Evolutionary conservation across 768 basidiomycete genomes (phyloP), one percentile per base, ranked within the genome.

Genomic region (Mycena pura): DNA sequence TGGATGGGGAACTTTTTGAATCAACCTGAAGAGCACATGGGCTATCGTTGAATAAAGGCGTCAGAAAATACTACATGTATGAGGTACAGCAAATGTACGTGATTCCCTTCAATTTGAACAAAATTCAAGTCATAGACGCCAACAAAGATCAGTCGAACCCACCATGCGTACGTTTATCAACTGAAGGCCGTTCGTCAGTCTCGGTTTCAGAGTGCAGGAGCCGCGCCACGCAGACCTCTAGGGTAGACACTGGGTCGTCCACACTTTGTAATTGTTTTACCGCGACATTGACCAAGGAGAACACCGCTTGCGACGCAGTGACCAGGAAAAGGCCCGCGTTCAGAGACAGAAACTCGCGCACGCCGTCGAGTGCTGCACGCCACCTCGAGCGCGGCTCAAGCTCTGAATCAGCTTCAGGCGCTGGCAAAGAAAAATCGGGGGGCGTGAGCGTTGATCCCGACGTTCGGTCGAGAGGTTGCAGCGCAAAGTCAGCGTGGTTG

Each of bases 311-410:
- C 10, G 87, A 71, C 3, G 75, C 73, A 6, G 80, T 80, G 17
- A 92, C 81, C 17, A 90, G 77, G 31, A 89, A 71, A 50, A 92
- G 73, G 9, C 90, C 90, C 4, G 76, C 71, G 72, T 92, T 90
- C 17, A 53, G 60, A 34, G 59, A 52, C 27, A 57, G 5, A 36
- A 65, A 41, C 60, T 69, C 34, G 67, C 48, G 22, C 1, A 56
- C 11, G 25, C 49, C 32, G 29, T 27, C 13, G 17, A 44, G 28
- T 15, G 38, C 38, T 17, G 63, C 19, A 24, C n/a, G 47, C 39
- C 41, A 51, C 22, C 49, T 19, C 28, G 13, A 6, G 39, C 10
- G 15, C 34, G 31, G 8, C 11, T 10, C 46, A 36, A n/a, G 36
- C 15, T n/a, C n/a, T n/a, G n/a, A n/a, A n/a, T n/a, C n/a, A n/a